Base-by-base conservation (phyloP, 148 eudicot species). In the Talinum fruticosum region DNA sequence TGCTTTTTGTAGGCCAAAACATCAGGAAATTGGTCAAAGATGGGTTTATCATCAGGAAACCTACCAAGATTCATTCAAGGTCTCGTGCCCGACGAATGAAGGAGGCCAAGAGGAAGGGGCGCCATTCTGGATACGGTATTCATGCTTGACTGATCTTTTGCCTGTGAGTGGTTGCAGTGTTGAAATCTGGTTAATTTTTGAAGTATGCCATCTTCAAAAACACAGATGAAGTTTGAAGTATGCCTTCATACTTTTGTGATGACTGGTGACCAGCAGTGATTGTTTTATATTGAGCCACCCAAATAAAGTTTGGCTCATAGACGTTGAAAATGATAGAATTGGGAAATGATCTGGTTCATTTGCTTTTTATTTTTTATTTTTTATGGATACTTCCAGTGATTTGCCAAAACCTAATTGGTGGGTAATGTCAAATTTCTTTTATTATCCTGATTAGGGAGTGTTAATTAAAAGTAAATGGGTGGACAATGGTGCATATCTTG, bases 61-160 rank as follows among this genome's bases (percentile, higher is more conserved):
- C 91, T 34, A 64, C 85, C 73, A 85, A 79, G 82, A 86, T 88
- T 76, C 91, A 88, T 38, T 88, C 91, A 4, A 83, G 85, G 30
- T 85, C 89, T 12, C 88, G 89, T 70, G 91, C 91, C 21, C 89
- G 88, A 29, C 83, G 89, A 44, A 88, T 85, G 91, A 83, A 85
- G 12, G 89, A 83, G 70, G 91, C 91, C 73, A 88, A 87, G 85
- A 77, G 86, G 38, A 88, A 88, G 84, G 91, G 91, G 2, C 89
- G 91, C 24, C 91, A 88, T 57, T 86, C 91, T 83, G 91, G 89
- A 64, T 85, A 88, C 71, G 91, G 91, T 88, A 83, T 29, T 83
- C 2, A 29, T 30, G 18, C 18, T 21, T 10, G 15, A 62, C 18
- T 62, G 66, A 62, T 62, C 66, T 14, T 8, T 1, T 23, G 14